Percentiles rank a stretch among this genome's conserved stretches.
Conservation (phyloP, 2,329 filamentous ascomycete species). For the Macrophomina tecta region DNA sequence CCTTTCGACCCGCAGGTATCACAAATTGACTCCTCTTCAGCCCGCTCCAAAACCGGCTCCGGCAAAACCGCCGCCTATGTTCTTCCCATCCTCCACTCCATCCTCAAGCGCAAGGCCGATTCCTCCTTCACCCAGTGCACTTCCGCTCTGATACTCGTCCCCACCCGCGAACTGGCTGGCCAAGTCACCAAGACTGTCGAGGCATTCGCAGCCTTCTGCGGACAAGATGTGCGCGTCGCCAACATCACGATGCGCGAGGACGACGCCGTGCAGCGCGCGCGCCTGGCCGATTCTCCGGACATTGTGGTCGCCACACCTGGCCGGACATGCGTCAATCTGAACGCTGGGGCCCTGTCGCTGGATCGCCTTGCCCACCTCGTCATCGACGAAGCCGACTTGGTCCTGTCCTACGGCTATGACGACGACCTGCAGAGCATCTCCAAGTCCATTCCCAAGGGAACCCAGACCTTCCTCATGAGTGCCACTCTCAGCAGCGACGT, state of each 20-base stretch:
- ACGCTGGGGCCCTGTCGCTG: slow-evolving; percentile 72
- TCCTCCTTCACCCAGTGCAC: slow-evolving; percentile 62
- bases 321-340: slow-evolving; percentile 79
- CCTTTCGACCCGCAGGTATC: not conserved
- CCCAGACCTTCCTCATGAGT: slow-evolving; percentile 92
- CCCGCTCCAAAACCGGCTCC: slow-evolving; percentile 91
- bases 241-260: slow-evolving; percentile 92
- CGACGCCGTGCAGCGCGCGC: slow-evolving; percentile 83
- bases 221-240: slow-evolving; percentile 79
- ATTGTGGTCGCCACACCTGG: slow-evolving; percentile 90
- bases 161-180: slow-evolving; percentile 90
- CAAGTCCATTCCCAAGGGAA: slow-evolving; percentile 77
- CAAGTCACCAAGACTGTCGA: slow-evolving; percentile 84
- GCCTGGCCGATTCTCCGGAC: slow-evolving; percentile 85
- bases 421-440: slow-evolving; percentile 85
- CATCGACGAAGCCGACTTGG: slow-evolving; percentile 91
- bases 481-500: slow-evolving; percentile 90
- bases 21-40: slow-evolving; percentile 50
- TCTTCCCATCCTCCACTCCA: slow-evolving; percentile 83
- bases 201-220: slow-evolving; percentile 79
- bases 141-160: slow-evolving; percentile 86
- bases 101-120: slow-evolving; percentile 78
- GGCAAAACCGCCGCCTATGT: slow-evolving; percentile 98
- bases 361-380: slow-evolving; percentile 77
- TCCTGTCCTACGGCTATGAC: slow-evolving; percentile 92